Conservation (phyloP, 306 rosid genomes). For the Pterocarpus macrocarpus region DNA sequence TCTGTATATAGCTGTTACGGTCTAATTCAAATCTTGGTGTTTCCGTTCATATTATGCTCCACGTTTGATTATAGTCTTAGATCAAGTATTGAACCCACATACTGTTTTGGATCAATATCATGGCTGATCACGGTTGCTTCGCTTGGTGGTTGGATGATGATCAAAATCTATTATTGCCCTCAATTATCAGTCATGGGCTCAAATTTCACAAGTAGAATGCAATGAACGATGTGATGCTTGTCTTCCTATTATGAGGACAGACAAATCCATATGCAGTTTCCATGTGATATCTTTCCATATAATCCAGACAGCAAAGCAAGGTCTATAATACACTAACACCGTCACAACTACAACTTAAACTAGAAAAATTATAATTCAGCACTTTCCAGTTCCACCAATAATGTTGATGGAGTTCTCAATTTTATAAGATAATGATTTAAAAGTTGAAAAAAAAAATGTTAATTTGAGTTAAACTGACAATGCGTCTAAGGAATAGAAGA, state of each 20-base stretch:
- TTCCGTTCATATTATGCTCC: neutral
- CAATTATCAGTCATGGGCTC: constrained; percentile 46
- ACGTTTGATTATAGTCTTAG: neutral
- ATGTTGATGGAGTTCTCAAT: neutral
- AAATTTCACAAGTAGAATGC: constrained; percentile 42
- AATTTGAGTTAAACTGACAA: neutral
- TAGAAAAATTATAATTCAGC: constrained; percentile 34
- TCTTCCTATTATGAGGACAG: constrained; percentile 38
- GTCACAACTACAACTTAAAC: constrained; percentile 26
- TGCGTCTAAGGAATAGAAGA: constrained; percentile 10
- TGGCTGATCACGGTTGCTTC: neutral
- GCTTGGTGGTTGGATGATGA: constrained; percentile 43
- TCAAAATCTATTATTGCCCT: constrained; percentile 46
- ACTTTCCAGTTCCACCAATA: neutral
- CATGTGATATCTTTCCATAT: constrained; percentile 36
- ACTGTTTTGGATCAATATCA: constrained; percentile 31
- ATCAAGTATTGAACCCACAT: constrained; percentile 31
- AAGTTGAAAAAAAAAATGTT: neutral
- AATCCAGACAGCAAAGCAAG: constrained; percentile 39
- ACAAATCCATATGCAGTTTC: constrained; percentile 45
- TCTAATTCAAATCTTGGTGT: constrained; percentile 13
- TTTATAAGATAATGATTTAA: neutral
- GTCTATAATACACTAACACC: constrained; percentile 37
- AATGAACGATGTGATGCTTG: constrained; percentile 41
- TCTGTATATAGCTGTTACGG: neutral